phyloP scores from a whole-genome alignment of 2,329 filamentous ascomycete genomes.

The Aspergillus neotritici region DNA sequence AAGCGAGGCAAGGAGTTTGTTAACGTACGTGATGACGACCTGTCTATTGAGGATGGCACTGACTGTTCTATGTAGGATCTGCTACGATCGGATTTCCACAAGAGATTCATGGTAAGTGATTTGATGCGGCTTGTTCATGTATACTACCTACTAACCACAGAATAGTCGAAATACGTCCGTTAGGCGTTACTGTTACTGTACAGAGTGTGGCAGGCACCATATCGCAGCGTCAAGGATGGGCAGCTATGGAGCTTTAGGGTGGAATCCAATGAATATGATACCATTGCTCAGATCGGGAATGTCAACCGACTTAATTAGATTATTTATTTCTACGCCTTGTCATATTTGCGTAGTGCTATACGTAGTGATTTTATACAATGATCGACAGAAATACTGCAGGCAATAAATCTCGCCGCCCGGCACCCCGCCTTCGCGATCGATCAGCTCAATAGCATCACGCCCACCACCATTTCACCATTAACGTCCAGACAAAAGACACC shows the following conservation, averaged over 20 bases:
- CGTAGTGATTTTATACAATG: too few species aligned
- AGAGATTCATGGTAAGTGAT: conserved; percentile 74
- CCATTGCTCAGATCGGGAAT: too few species aligned
- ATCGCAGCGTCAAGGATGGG: not conserved
- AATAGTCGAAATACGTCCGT: conserved; percentile 46
- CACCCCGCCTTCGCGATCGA: conserved; percentile 8
- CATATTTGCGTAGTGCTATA: too few species aligned
- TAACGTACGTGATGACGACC: conserved; percentile 58
- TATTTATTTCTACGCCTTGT: too few species aligned
- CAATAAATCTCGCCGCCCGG: conserved; percentile 11
- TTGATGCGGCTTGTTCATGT: conserved; percentile 4
- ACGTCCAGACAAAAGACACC: not conserved
- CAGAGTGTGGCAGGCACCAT: too few species aligned
- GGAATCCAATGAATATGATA: too few species aligned
- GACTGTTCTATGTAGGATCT: conserved; percentile 57
- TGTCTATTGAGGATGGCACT: conserved; percentile 3
- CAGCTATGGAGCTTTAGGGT: too few species aligned
- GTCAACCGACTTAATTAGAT: too few species aligned
- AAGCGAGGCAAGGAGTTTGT: conserved; percentile 94
- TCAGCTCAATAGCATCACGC: not conserved
- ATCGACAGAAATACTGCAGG: not conserved
- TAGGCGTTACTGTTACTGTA: conserved; percentile 15
- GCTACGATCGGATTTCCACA: conserved; percentile 92
- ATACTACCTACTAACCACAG: not conserved
- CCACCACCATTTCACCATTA: not conserved